Evolutionary conservation across 2,329 filamentous ascomycete genomes (phyloP).

Genomic region (Leptographium radiaticola): DNA sequence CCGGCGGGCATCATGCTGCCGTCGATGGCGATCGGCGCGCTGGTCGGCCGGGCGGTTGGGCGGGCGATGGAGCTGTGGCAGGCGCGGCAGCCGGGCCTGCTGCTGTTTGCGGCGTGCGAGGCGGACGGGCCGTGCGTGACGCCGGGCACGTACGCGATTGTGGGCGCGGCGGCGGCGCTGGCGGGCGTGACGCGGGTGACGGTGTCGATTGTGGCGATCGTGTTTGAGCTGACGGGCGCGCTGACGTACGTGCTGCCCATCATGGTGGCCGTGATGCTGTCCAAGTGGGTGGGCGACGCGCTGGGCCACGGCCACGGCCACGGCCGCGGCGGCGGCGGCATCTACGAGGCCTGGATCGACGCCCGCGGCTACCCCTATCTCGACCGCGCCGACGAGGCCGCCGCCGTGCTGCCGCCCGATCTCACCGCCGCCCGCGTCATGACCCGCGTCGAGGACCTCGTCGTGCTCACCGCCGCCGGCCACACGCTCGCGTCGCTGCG

Average conservation of each 20-base stretch:
- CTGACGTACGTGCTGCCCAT: conserved; percentile 94
- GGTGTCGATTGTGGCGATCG: conserved; percentile 96
- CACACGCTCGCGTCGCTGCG: conserved; percentile 72
- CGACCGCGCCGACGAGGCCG: conserved; percentile 68
- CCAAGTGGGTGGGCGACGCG: conserved; percentile 96
- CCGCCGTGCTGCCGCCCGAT: conserved; percentile 36
- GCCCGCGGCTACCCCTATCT: conserved; percentile 93
- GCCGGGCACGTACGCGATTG: conserved; percentile 90
- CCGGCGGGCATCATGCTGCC: conserved; percentile 92
- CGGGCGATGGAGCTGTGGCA: conserved; percentile 86
- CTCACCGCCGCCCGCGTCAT: conserved; percentile 79
- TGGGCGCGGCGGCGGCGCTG: conserved; percentile 88
- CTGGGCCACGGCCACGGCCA: conserved; percentile 73
- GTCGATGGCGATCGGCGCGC: conserved; percentile 87
- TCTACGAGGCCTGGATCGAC: conserved; percentile 97
- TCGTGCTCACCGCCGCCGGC: conserved; percentile 73
- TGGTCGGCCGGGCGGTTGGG: conserved; percentile 79
- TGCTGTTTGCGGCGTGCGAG: conserved; percentile 69
- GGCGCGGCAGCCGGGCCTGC: conserved; percentile 58
- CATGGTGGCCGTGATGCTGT: conserved; percentile 97
- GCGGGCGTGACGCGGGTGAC: conserved; percentile 93
- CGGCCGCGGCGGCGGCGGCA: conserved; percentile 71
- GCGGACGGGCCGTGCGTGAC: conserved; percentile 81
- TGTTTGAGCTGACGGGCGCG: conserved; percentile 96
- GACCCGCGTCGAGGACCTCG: conserved; percentile 82